Evolutionary conservation across 176 grass and related monocot species (phyloP), one percentile per base, ranked within the genome.

Genomic region (Alopecurus myosuroides): DNA sequence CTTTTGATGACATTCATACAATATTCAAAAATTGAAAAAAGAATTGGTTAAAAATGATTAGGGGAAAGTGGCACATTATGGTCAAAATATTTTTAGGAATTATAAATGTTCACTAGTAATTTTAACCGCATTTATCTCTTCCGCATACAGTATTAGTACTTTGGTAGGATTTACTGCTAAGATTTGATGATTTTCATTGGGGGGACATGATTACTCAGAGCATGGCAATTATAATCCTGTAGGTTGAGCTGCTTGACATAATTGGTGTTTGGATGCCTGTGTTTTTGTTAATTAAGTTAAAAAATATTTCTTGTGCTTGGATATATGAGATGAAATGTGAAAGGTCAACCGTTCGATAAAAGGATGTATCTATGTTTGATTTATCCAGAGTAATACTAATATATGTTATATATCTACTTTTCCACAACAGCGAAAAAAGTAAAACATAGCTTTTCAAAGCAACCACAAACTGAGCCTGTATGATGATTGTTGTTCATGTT

Each of bases 41-140:
- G n/a, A n/a, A n/a, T n/a, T 18, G 2, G n/a, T 87, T 44, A 17
- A 30, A 37, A 65, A 37, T 65, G 45, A 40, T 48, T 22, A 50
- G 30, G 14, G 52, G n/a, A 28, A 62, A 80, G 6, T 41, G 25
- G 49, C 79, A 60, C 11, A 57, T 58, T 83, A 65, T 7, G 9
- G 33, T 48, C 11, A 53, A 50, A 50, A 36, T 77, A 52, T 85
- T 51, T 40, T 9, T 48, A 11, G 53, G 22, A 33, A 50, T 64
- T 61, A 6, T 53, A 61, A 62, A 62, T 74, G 55, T 74, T 11
- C 37, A 60, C 10, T 49, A 57, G 9, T 84, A 20, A 31, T 52
- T 50, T 65, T 88, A 72, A 14, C 26, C 39, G 2, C 17, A 88
- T 71, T 17, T 70, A 33, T 84, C 60, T 71, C 41, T 88, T 46